A percentile compares a stretch with the other conserved stretches of the same genome.
Evolutionary conservation across 2,329 filamentous ascomycete genomes (phyloP).

Genomic region (Colletotrichum ledebouriae): DNA sequence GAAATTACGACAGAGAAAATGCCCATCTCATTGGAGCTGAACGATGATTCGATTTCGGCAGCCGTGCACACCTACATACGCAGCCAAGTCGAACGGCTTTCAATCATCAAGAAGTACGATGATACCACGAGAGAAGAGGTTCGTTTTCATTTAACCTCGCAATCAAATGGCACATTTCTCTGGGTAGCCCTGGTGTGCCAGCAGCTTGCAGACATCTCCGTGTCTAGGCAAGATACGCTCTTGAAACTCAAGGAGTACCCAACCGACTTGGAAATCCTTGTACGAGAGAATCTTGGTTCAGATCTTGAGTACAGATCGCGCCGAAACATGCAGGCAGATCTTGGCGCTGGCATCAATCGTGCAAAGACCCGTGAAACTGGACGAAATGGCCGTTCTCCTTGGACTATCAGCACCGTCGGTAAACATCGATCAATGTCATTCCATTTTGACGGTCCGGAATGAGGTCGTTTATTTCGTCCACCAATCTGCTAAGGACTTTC

Average conservation of each 20-base stretch:
- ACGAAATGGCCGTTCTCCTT: slow-evolving; percentile 50
- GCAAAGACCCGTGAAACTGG: slow-evolving; percentile 51
- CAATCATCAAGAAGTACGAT: slow-evolving; percentile 31
- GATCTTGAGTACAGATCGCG: slow-evolving; percentile 49
- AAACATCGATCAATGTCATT: not conserved
- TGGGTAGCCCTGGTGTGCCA: slow-evolving; percentile 51
- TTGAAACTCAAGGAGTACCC: slow-evolving; percentile 47
- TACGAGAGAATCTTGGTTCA: slow-evolving; percentile 56
- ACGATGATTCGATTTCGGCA: slow-evolving; percentile 48
- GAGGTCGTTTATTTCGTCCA: slow-evolving; percentile 55
- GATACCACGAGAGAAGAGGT: slow-evolving; percentile 25
- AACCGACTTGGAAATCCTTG: slow-evolving; percentile 51
- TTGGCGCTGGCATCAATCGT: slow-evolving; percentile 49
- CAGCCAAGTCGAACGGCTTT: slow-evolving; percentile 48
- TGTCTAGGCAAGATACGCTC: slow-evolving; percentile 25
- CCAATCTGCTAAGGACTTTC: slow-evolving; percentile 59
- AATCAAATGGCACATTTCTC: slow-evolving; percentile 56
- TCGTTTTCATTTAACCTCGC: slow-evolving; percentile 44
- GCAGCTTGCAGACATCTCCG: slow-evolving; percentile 26
- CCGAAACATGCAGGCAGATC: slow-evolving; percentile 50
- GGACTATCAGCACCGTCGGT: slow-evolving; percentile 14
- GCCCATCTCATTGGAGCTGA: slow-evolving; percentile 54
- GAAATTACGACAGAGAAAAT: slow-evolving; percentile 41
- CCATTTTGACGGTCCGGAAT: slow-evolving; percentile 48
- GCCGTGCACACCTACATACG: slow-evolving; percentile 54